phyloP scores from a whole-genome alignment of 1,284 basidiomycete species.

The Irpex sp. region DNA sequence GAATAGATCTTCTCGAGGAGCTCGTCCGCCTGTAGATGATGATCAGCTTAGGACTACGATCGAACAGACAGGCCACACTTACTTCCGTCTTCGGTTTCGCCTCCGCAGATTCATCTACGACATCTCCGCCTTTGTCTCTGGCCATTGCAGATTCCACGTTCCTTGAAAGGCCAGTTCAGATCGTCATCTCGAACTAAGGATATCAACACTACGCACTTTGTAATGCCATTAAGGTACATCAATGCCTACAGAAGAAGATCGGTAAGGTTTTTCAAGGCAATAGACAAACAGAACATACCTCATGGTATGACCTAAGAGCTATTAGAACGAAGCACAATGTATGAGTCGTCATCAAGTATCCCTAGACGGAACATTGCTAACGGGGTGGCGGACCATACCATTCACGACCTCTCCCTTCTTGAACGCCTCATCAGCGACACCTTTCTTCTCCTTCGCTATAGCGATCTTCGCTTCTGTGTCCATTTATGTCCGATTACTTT shows the following conservation, averaged over 20 bases:
- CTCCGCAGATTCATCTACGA: conserved; percentile 25
- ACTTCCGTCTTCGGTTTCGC: conserved; percentile 46
- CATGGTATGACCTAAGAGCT: conserved; percentile 76
- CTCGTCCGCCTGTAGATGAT: conserved; percentile 63
- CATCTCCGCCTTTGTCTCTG: conserved; percentile 14
- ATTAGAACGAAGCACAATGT: not conserved
- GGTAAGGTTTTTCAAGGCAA: not conserved
- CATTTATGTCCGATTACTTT: conserved; percentile 18
- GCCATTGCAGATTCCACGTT: conserved; percentile 29
- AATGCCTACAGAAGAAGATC: conserved; percentile 49
- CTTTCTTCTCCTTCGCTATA: conserved; percentile 76
- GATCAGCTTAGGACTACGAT: not conserved
- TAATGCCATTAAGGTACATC: conserved; percentile 75
- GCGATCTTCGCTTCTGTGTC: conserved; percentile 57
- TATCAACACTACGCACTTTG: conserved; percentile 60
- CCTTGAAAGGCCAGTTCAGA: conserved; percentile 16
- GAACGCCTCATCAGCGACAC: conserved; percentile 78
- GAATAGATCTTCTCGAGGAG: conserved; percentile 84
- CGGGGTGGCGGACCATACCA: conserved; percentile 52
- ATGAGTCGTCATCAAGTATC: not conserved
- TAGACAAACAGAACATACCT: conserved; percentile 45
- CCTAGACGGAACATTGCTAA: conserved; percentile 3
- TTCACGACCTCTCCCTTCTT: conserved; percentile 68
- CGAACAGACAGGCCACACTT: conserved; percentile 5
- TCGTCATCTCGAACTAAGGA: not conserved